A percentile compares a stretch with the other conserved stretches of the same genome.
Evolutionary conservation across 2,329 filamentous ascomycete species (phyloP).

Genomic region (Xylariaceae sp.): DNA sequence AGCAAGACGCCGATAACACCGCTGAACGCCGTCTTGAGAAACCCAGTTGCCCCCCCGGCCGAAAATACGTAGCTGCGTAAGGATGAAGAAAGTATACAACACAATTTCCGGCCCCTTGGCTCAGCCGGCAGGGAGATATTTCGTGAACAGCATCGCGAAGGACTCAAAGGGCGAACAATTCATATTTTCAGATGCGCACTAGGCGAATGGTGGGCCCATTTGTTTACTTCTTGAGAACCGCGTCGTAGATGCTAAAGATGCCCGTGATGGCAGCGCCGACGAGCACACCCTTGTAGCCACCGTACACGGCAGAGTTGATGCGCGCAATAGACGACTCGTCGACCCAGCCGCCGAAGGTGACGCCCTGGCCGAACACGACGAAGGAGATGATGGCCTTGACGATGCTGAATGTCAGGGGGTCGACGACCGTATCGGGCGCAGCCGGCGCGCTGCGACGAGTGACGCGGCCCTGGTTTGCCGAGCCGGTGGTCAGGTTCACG

Average conservation of each 20-base stretch:
- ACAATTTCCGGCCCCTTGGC: neutral
- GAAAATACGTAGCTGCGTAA: no score
- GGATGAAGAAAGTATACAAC: no score
- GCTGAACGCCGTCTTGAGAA: no score
- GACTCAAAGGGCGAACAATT: no score
- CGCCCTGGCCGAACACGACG: conserved; percentile 70
- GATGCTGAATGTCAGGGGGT: conserved; percentile 88
- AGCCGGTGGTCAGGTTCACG: conserved; percentile 70
- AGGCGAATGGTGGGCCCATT: neutral
- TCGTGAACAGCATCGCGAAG: no score
- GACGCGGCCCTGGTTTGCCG: conserved; percentile 35
- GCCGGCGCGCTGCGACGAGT: conserved; percentile 39
- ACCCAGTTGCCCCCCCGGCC: no score
- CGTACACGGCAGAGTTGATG: conserved; percentile 65
- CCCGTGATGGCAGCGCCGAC: conserved; percentile 65
- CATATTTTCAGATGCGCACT: neutral
- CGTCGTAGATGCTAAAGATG: conserved; percentile 71
- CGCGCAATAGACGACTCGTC: conserved; percentile 55
- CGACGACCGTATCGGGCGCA: conserved; percentile 59
- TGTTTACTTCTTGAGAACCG: conserved; percentile 63
- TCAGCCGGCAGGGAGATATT: conserved; percentile 4
- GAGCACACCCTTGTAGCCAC: conserved; percentile 66
- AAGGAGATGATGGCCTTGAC: conserved; percentile 79
- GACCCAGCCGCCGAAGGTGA: conserved; percentile 60
- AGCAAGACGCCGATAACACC: no score